Evolutionary conservation across 306 rosid species (phyloP).

Genomic region (Luffa aegyptiaca): DNA sequence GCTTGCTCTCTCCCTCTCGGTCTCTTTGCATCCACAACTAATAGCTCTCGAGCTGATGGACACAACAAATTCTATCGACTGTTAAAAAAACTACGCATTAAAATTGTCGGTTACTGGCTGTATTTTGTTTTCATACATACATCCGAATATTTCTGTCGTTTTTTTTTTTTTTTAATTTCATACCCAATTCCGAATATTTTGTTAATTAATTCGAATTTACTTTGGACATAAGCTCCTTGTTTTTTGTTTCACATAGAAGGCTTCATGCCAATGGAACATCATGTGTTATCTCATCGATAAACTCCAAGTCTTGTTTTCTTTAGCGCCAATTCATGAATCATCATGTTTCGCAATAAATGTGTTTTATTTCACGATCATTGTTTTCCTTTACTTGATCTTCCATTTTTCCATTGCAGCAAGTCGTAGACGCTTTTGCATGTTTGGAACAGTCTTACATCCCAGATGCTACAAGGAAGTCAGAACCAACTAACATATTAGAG

Average conservation of each 20-base stretch:
- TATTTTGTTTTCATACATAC: background rate
- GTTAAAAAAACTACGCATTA: background rate
- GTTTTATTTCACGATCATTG: background rate
- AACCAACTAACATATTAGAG: conserved; percentile 26
- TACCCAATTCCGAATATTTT: background rate
- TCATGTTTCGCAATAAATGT: background rate
- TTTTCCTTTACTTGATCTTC: background rate
- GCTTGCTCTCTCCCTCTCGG: background rate
- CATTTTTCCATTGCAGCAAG: conserved; percentile 42
- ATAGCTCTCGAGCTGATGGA: background rate
- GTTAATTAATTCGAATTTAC: background rate
- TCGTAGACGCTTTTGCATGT: conserved; percentile 44
- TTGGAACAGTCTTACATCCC: conserved; percentile 49
- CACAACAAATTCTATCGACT: background rate
- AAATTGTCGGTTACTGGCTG: background rate
- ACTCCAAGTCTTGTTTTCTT: background rate
- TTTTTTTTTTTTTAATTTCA: background rate
- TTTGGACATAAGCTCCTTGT: too few relatives aligned
- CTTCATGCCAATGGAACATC: too few relatives aligned
- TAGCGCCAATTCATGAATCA: background rate
- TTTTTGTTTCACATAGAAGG: too few relatives aligned
- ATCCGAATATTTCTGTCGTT: background rate
- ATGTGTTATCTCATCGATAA: background rate
- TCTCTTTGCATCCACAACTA: background rate
- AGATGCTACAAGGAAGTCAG: conserved; percentile 25